A percentile compares a stretch with the other conserved stretches of the same genome.
These are phyloP conservation scores for Mycena citricolor DNA, from an alignment of 1,284 basidiomycete species.

Conservation along the genomic window DNA sequence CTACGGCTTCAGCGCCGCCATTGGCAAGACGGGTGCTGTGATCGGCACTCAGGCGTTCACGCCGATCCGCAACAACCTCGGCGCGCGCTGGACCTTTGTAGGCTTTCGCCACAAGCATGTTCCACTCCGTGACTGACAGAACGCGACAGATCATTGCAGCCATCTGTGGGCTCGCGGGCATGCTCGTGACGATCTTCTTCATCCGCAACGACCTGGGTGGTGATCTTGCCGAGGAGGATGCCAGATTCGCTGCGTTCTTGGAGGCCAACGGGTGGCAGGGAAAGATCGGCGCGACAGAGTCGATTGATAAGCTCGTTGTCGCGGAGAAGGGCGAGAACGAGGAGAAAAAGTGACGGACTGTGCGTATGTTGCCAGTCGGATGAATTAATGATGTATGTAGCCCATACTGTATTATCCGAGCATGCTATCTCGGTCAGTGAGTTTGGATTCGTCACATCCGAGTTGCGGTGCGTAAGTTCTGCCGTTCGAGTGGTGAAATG, in stretches of 20 bases:
- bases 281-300: conserved; percentile 18
- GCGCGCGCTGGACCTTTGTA: conserved; percentile 47
- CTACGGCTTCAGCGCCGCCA: conserved; percentile 69
- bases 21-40: conserved; percentile 78
- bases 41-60: conserved; percentile 77
- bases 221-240: conserved; percentile 21
- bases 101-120: conserved; percentile 1
- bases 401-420: no score
- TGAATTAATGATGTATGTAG: no score
- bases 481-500: no score
- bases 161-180: conserved; percentile 62
- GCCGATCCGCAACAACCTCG: conserved; percentile 68
- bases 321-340: conserved; percentile 11
- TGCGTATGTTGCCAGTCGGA: no score
- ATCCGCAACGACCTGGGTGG: conserved; percentile 37
- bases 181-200: conserved; percentile 68
- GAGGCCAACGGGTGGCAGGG: conserved; percentile 20
- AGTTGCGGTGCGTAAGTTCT: no score
- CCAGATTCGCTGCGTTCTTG: conserved; percentile 16
- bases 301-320: conserved; percentile 13
- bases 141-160: conserved; percentile 67
- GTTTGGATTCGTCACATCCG: no score
- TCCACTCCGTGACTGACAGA: no score
- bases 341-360: neutral
- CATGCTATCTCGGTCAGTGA: no score